These are phyloP conservation scores for Rutstroemia sydowiana DNA, from an alignment of 2,329 filamentous ascomycete genomes.

Conservation along the genomic window DNA sequence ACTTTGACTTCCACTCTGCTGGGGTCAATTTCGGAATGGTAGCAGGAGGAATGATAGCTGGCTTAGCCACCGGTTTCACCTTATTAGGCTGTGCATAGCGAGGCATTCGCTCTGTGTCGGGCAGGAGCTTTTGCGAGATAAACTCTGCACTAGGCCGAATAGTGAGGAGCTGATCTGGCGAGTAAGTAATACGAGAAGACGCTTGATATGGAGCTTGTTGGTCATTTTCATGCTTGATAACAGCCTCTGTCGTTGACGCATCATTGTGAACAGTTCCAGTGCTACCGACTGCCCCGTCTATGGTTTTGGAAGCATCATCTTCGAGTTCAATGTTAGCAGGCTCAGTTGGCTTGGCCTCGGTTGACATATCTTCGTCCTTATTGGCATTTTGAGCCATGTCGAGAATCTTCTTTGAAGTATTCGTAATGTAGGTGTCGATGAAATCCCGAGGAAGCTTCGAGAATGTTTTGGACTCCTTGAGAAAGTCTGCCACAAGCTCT, in stretches of 20 bases:
- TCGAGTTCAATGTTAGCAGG: neutral
- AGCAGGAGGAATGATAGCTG: neutral
- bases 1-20: neutral
- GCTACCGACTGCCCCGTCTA: neutral
- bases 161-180: neutral
- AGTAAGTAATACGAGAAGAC: slow-evolving; percentile 1
- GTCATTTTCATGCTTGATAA: too few species aligned
- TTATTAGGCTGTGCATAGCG: neutral
- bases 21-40: neutral
- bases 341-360: neutral
- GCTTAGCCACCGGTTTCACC: too few species aligned
- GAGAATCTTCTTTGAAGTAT: slow-evolving; percentile 7
- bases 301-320: neutral
- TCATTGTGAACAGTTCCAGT: neutral
- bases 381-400: slow-evolving; percentile 7
- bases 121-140: neutral
- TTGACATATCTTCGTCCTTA: neutral
- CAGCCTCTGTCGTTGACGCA: too few species aligned
- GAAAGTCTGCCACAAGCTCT: slow-evolving; percentile 1
- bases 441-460: neutral
- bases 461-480: slow-evolving; percentile 1
- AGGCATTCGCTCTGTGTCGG: neutral
- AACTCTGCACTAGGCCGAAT: neutral
- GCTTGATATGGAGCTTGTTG: too few species aligned
- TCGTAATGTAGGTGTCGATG: neutral